These are phyloP conservation scores for Komagataella mondaviorum DNA, from an alignment of 805 yeast species.

Conservation along the genomic window DNA sequence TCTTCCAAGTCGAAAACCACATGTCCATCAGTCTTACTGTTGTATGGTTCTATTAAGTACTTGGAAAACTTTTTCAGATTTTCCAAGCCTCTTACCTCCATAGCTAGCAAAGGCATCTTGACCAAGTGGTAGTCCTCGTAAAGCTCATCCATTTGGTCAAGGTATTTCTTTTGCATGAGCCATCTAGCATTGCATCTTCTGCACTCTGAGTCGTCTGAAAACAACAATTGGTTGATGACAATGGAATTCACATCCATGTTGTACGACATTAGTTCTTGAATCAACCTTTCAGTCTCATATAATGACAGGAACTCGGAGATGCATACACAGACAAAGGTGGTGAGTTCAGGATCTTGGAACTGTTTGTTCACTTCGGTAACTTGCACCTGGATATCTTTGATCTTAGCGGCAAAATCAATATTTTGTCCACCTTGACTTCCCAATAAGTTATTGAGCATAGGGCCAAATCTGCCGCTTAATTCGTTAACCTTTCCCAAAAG, in stretches of 20 bases:
- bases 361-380: constrained; percentile 87
- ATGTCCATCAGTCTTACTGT: constrained; percentile 46
- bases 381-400: constrained; percentile 66
- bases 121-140: constrained; percentile 96
- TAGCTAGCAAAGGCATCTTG: constrained; percentile 88
- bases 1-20: constrained; percentile 43
- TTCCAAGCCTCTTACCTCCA: constrained; percentile 88
- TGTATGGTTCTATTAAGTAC: constrained; percentile 66
- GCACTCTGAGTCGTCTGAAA: constrained; percentile 76
- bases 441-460: constrained; percentile 76
- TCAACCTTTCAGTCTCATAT: constrained; percentile 95
- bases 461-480: constrained; percentile 78
- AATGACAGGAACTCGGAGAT: constrained; percentile 92
- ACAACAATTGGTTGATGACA: constrained; percentile 85
- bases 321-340: constrained; percentile 94
- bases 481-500: constrained; percentile 80
- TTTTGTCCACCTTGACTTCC: constrained; percentile 52
- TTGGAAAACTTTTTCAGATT: constrained; percentile 75
- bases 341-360: constrained; percentile 90
- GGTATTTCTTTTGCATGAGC: constrained; percentile 91
- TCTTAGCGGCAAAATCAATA: constrained; percentile 37
- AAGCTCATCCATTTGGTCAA: constrained; percentile 89
- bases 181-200: constrained; percentile 86
- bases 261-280: constrained; percentile 89
- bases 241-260: constrained; percentile 96